Evolutionary conservation across 345 rosid species (phyloP).

Genomic region (Nasturtium officinale): DNA sequence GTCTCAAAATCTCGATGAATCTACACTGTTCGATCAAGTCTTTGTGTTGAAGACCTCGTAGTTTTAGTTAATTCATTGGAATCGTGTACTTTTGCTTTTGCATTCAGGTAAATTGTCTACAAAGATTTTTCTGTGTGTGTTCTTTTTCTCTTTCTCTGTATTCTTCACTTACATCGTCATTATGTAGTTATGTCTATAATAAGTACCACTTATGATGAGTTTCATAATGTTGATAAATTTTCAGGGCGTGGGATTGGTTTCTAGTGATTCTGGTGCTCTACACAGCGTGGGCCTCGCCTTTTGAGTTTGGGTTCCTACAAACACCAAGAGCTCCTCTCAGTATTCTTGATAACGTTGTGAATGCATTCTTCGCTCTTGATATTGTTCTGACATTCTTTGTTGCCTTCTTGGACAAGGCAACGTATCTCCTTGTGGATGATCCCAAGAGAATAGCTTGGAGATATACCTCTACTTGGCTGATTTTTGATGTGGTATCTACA

Average conservation of each 20-base stretch:
- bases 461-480: slow-evolving; percentile 52
- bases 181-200: neutral
- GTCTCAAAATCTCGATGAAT: slow-evolving; percentile 3
- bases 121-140: neutral
- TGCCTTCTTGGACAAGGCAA: slow-evolving; percentile 74
- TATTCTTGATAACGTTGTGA: slow-evolving; percentile 61
- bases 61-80: neutral
- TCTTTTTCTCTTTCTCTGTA: neutral
- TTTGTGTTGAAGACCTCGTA: neutral
- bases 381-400: slow-evolving; percentile 80
- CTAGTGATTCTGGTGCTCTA: slow-evolving; percentile 74
- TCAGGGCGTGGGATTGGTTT: slow-evolving; percentile 74
- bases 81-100: neutral
- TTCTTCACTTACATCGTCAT: neutral
- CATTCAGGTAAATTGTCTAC: neutral
- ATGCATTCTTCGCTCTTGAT: slow-evolving; percentile 66
- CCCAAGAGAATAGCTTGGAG: slow-evolving; percentile 60
- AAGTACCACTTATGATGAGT: neutral
- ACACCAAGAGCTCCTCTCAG: slow-evolving; percentile 48
- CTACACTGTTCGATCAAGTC: slow-evolving; percentile 32
- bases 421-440: slow-evolving; percentile 69
- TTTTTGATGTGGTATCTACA: slow-evolving; percentile 66
- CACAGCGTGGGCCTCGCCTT: slow-evolving; percentile 90
- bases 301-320: slow-evolving; percentile 73
- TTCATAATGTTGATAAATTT: neutral